These are phyloP conservation scores for Acmispon strigosus DNA, from an alignment of 306 rosid genomes.

Conservation along the genomic window DNA sequence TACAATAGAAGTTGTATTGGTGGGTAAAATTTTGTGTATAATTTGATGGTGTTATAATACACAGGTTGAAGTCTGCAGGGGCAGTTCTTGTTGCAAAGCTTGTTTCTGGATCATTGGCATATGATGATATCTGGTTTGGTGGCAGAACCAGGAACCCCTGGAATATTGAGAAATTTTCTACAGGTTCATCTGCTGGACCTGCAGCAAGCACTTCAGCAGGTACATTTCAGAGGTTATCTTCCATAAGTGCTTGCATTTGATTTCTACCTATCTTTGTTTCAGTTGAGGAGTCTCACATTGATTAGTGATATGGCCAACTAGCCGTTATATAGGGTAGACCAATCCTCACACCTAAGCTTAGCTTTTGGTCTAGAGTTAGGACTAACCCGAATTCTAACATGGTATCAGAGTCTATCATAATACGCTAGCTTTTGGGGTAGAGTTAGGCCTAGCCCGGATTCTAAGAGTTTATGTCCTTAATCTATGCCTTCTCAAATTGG, in stretches of 20 bases:
- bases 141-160: constrained; percentile 79
- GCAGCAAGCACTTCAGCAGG: constrained; percentile 76
- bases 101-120: constrained; percentile 74
- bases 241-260: neutral
- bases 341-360: no score
- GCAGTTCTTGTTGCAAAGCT: constrained; percentile 82
- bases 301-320: no score
- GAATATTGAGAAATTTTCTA: constrained; percentile 73
- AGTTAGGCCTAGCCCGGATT: no score
- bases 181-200: constrained; percentile 83
- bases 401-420: no score
- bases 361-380: no score
- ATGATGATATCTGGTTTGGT: constrained; percentile 84
- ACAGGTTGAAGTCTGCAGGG: constrained; percentile 55
- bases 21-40: neutral
- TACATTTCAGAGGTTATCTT: constrained; percentile 8
- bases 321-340: no score
- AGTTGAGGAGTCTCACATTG: no score
- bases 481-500: neutral
- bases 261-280: neutral
- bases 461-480: neutral
- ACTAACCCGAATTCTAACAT: no score
- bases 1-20: neutral
- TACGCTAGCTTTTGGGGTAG: no score
- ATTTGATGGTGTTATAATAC: constrained; percentile 3